A percentile compares a stretch with the other conserved stretches of the same genome.
Evolutionary conservation across 495 filamentous ascomycete species (phyloP).

Genomic region (Hypoxylon crocopeplum): DNA sequence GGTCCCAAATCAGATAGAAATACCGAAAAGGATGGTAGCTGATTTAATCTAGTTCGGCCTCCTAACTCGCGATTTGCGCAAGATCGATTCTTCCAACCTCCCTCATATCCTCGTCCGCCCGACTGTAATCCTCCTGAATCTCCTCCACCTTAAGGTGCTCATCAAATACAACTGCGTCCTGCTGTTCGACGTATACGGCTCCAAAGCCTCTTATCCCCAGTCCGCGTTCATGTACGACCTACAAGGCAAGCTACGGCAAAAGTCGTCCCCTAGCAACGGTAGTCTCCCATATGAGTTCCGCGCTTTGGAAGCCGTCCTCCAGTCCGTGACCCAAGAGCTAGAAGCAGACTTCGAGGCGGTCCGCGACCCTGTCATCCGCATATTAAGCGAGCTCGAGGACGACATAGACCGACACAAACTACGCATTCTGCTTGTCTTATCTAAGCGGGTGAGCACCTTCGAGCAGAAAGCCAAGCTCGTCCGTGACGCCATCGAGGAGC

Average conservation of each 20-base stretch:
- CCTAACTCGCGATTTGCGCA: conserved; percentile 92
- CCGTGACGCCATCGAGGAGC: conserved; percentile 91
- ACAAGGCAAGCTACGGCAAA: conserved; percentile 66
- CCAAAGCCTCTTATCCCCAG: conserved; percentile 92
- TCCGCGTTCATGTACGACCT: conserved; percentile 96
- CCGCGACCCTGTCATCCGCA: conserved; percentile 85
- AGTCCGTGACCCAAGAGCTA: conserved; percentile 82
- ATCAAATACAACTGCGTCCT: conserved; percentile 95
- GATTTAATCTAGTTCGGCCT: conserved; percentile 77
- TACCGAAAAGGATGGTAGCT: conserved; percentile 24
- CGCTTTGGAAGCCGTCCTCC: conserved; percentile 80
- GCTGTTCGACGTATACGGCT: conserved; percentile 93
- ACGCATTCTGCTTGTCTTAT: conserved; percentile 86
- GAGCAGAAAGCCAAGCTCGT: conserved; percentile 96
- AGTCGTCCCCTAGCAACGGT: conserved; percentile 56
- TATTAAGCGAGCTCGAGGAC: conserved; percentile 90
- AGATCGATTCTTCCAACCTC: conserved; percentile 97
- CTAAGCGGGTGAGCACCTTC: conserved; percentile 94
- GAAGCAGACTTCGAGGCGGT: conserved; percentile 94
- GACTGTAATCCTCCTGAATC: conserved; percentile 91
- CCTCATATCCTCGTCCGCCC: conserved; percentile 95
- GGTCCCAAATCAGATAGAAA: neutral
- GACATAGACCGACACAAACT: conserved; percentile 97
- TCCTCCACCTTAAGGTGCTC: conserved; percentile 89
- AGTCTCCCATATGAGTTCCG: conserved; percentile 73